phyloP scores from a whole-genome alignment of 768 basidiomycete species.

The Tricholoma matsutake region DNA sequence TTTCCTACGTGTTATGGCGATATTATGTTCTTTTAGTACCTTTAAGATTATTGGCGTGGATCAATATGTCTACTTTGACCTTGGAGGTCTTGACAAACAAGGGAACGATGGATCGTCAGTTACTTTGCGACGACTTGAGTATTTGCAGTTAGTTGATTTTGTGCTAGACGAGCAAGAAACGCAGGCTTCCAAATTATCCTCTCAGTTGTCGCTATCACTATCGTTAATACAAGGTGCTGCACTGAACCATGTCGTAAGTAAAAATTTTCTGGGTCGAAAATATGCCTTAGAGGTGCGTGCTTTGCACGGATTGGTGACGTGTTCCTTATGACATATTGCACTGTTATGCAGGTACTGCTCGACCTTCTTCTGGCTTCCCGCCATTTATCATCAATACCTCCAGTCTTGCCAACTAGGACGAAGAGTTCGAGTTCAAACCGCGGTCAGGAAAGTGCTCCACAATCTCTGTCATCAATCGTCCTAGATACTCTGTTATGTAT shows the following conservation, averaged over 20 bases:
- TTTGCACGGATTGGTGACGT: conserved; percentile 6
- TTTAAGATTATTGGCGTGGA: conserved; percentile 61
- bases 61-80: conserved; percentile 45
- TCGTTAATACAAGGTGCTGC: conserved; percentile 75
- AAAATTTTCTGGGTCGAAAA: conserved; percentile 64
- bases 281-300: conserved; percentile 62
- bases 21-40: conserved; percentile 47
- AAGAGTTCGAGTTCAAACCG: conserved; percentile 19
- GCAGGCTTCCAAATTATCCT: conserved; percentile 47
- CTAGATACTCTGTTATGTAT: conserved; percentile 86
- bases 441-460: conserved; percentile 17
- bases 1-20: neutral
- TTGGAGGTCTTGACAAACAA: conserved; percentile 51
- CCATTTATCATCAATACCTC: conserved; percentile 40
- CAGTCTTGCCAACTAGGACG: conserved; percentile 26
- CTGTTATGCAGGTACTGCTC: conserved; percentile 55
- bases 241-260: conserved; percentile 66
- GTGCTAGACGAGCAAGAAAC: conserved; percentile 34
- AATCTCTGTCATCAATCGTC: conserved; percentile 65
- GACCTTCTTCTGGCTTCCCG: conserved; percentile 69
- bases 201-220: conserved; percentile 56
- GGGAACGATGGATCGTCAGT: conserved; percentile 44
- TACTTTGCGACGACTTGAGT: neutral
- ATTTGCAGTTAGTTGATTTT: conserved; percentile 6
- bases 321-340: conserved; percentile 1